Percentiles rank a stretch among this genome's conserved stretches.
These are phyloP conservation scores for Monilinia aucupariae DNA, from an alignment of 2,329 filamentous ascomycete species.

Conservation along the genomic window DNA sequence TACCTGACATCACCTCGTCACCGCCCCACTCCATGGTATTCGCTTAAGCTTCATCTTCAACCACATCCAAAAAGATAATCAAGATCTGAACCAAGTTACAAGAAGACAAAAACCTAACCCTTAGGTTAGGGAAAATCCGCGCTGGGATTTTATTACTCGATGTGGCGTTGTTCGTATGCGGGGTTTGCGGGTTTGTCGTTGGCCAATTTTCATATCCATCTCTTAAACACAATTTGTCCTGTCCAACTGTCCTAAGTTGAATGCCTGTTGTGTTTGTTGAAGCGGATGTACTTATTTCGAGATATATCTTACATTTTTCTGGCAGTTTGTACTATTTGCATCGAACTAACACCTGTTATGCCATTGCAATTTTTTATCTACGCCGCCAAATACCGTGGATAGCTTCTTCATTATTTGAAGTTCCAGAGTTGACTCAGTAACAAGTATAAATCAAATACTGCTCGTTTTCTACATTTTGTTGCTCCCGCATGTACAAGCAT, in stretches of 20 bases:
- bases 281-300: background rate
- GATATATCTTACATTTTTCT: background rate
- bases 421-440: background rate
- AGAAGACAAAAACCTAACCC: background rate
- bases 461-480: background rate
- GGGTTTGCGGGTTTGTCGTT: background rate
- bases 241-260: background rate
- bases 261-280: background rate
- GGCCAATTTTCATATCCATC: background rate
- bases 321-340: background rate
- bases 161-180: background rate
- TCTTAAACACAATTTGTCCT: background rate
- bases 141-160: background rate
- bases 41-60: background rate
- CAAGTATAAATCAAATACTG: background rate
- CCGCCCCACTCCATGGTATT: background rate
- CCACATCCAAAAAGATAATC: background rate
- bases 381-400: too few relatives aligned
- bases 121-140: background rate
- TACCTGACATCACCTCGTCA: background rate
- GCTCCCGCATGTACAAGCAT: background rate
- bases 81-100: background rate
- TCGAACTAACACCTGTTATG: background rate
- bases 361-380: background rate
- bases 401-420: background rate